phyloP scores from a whole-genome alignment of 1,284 basidiomycete genomes.

The Rhodotorula glutinis region DNA sequence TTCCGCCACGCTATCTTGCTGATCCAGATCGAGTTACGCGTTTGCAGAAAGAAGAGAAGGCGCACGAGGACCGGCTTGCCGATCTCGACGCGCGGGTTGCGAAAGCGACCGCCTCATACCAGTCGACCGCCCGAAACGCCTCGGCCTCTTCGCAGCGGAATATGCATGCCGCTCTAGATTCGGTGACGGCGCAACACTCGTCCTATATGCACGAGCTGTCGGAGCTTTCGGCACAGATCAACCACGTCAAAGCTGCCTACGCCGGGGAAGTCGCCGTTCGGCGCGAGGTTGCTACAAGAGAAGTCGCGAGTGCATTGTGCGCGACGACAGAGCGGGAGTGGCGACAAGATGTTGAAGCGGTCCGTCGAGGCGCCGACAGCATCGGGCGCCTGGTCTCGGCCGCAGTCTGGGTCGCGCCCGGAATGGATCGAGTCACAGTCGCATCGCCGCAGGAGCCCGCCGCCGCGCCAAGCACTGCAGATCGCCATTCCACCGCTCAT shows the following conservation, averaged over 20 bases:
- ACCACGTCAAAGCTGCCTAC: constrained; percentile 5
- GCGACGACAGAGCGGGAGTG: constrained; percentile 25
- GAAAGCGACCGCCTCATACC: constrained; percentile 27
- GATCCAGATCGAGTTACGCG: background rate
- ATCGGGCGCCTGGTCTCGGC: constrained; percentile 21
- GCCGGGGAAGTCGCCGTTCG: constrained; percentile 10
- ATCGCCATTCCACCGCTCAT: background rate
- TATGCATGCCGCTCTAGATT: constrained; percentile 12
- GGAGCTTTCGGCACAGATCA: constrained; percentile 10
- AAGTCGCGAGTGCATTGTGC: constrained; percentile 13
- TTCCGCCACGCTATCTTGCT: background rate
- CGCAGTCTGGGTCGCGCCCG: constrained; percentile 16
- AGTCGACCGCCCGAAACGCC: background rate
- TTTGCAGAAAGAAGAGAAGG: constrained; percentile 35
- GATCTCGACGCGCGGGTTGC: constrained; percentile 24
- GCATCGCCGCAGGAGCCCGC: no score
- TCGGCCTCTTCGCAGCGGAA: constrained; percentile 9
- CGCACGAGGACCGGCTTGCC: constrained; percentile 24
- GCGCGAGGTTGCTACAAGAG: constrained; percentile 10
- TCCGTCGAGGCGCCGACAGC: constrained; percentile 13
- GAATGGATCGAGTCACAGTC: constrained; percentile 8
- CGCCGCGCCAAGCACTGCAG: background rate
- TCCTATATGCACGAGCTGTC: constrained; percentile 10
- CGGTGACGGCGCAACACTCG: constrained; percentile 22
- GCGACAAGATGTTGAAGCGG: constrained; percentile 19